phyloP scores from a whole-genome alignment of 305 asterid genomes.

The Vinca major region DNA sequence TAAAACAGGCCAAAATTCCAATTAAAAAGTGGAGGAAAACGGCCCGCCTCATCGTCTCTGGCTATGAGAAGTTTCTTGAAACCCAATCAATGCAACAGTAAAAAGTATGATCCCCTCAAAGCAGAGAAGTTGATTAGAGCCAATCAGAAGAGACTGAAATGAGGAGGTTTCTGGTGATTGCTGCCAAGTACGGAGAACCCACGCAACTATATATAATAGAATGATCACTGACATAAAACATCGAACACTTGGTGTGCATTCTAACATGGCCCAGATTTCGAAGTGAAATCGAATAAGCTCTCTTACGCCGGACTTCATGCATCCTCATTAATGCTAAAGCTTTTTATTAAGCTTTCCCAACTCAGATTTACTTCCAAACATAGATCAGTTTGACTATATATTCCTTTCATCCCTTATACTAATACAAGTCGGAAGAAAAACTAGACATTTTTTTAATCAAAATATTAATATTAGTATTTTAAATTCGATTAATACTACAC shows the following conservation, averaged over 20 bases:
- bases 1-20: conserved; percentile 35
- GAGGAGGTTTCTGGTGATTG: background rate
- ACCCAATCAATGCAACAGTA: background rate
- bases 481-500: no score
- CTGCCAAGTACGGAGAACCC: conserved; percentile 10
- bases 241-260: conserved; percentile 15
- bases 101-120: background rate
- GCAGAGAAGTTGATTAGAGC: no score
- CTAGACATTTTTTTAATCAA: no score
- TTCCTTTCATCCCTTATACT: no score
- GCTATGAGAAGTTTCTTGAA: background rate
- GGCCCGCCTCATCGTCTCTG: conserved; percentile 31
- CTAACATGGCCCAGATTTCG: conserved; percentile 37
- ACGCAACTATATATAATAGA: conserved; percentile 25
- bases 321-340: conserved; percentile 18
- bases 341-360: no score
- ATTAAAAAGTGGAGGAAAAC: conserved; percentile 24
- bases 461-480: no score
- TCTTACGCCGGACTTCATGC: conserved; percentile 53
- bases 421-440: background rate
- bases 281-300: conserved; percentile 35
- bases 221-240: conserved; percentile 9
- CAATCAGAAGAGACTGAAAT: no score
- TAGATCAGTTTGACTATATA: conserved; percentile 19
- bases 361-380: background rate